A percentile compares a stretch with the other conserved stretches of the same genome.
These are phyloP conservation scores for Talaromyces sp. DNA, from an alignment of 2,329 filamentous ascomycete species.

Conservation along the genomic window DNA sequence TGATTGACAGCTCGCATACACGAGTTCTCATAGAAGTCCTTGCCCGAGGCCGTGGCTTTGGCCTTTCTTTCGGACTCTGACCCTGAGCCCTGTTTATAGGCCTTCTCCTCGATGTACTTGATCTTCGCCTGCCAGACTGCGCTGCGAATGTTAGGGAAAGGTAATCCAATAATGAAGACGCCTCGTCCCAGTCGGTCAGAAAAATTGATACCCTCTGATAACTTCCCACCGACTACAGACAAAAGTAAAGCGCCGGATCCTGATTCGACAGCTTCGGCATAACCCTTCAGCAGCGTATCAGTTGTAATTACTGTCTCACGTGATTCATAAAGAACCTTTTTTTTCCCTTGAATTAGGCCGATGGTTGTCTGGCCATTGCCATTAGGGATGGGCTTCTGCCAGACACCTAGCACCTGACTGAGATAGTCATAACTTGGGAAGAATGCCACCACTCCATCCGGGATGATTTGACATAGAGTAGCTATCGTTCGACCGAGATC, in stretches of 20 bases:
- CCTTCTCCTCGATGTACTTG: slow-evolving; percentile 75
- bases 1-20: slow-evolving; percentile 98
- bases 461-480: slow-evolving; percentile 71
- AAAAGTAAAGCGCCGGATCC: slow-evolving; percentile 76
- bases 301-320: slow-evolving; percentile 48
- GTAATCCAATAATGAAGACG: slow-evolving; percentile 87
- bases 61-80: slow-evolving; percentile 33
- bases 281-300: slow-evolving; percentile 74
- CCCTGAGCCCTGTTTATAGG: slow-evolving; percentile 35
- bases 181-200: slow-evolving; percentile 86
- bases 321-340: slow-evolving; percentile 57
- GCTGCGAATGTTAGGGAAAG: slow-evolving; percentile 86
- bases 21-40: slow-evolving; percentile 88
- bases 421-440: slow-evolving; percentile 95
- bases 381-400: slow-evolving; percentile 53
- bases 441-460: slow-evolving; percentile 90
- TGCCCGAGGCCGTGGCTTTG: slow-evolving; percentile 55
- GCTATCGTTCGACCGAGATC: slow-evolving; percentile 75
- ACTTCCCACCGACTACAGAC: slow-evolving; percentile 88
- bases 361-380: slow-evolving; percentile 32
- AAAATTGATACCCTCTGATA: slow-evolving; percentile 98
- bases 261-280: slow-evolving; percentile 67
- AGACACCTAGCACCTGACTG: slow-evolving; percentile 67
- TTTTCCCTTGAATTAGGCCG: slow-evolving; percentile 36
- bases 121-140: slow-evolving; percentile 93